A percentile compares a stretch with the other conserved stretches of the same genome.
These are phyloP conservation scores for Candida hispaniensis DNA, from an alignment of 805 yeast species.

Conservation along the genomic window DNA sequence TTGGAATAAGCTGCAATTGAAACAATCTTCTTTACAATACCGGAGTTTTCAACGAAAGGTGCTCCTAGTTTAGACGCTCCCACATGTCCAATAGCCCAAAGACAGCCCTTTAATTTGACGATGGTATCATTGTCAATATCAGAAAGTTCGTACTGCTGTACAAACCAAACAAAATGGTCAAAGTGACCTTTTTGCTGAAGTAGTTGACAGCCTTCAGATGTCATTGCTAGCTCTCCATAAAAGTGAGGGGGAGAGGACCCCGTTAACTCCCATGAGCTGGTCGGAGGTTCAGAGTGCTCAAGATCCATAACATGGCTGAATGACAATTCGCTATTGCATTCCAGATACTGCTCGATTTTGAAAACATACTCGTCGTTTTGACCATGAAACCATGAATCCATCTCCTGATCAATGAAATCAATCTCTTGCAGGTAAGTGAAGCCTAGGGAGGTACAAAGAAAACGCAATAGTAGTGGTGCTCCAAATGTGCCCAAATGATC, in stretches of 20 bases:
- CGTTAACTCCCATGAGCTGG: background rate
- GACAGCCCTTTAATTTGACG: conserved; percentile 51
- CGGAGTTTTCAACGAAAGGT: conserved; percentile 39
- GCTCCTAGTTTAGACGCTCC: conserved; percentile 67
- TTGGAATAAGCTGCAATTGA: conserved; percentile 37
- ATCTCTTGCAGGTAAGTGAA: conserved; percentile 50
- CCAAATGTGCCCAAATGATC: conserved; percentile 42
- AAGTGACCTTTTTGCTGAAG: conserved; percentile 41
- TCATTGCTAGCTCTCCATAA: conserved; percentile 67
- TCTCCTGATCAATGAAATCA: conserved; percentile 53
- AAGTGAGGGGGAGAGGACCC: conserved; percentile 30
- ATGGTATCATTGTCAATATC: conserved; percentile 31
- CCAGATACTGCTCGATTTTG: conserved; percentile 28
- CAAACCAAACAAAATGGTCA: conserved; percentile 25
- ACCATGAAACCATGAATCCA: conserved; percentile 53
- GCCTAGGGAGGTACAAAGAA: conserved; percentile 59
- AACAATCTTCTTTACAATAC: conserved; percentile 42
- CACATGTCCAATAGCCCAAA: conserved; percentile 84
- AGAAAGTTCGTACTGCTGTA: conserved; percentile 22
- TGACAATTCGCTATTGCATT: conserved; percentile 16
- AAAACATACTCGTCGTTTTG: conserved; percentile 27
- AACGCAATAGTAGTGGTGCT: conserved; percentile 48
- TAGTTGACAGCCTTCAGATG: conserved; percentile 65
- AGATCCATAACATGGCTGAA: conserved; percentile 3
- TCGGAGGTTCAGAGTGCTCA: background rate